phyloP scores from a whole-genome alignment of 2,329 filamentous ascomycete species.

The Simplicillium aogashimaense region DNA sequence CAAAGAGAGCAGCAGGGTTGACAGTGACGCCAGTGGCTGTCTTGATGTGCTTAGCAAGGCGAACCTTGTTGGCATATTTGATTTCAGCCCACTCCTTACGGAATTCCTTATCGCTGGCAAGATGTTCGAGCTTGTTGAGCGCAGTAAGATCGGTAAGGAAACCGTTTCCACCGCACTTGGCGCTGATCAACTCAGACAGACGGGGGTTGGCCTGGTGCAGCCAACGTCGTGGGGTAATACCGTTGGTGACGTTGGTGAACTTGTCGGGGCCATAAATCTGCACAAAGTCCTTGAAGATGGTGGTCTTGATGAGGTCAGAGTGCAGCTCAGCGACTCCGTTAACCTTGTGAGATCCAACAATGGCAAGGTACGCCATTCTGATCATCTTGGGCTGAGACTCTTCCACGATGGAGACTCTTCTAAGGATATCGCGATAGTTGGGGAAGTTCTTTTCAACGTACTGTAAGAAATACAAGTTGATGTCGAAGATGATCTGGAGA shows the following conservation, averaged over 20 bases:
- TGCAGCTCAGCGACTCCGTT: slow-evolving; percentile 97
- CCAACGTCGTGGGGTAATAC: slow-evolving; percentile 93
- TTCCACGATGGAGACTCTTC: slow-evolving; percentile 91
- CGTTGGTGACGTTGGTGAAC: slow-evolving; percentile 98
- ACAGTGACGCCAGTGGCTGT: slow-evolving; percentile 68
- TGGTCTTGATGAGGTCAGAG: slow-evolving; percentile 95
- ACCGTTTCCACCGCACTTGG: slow-evolving; percentile 71
- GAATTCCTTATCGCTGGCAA: slow-evolving; percentile 78
- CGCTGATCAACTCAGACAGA: slow-evolving; percentile 83
- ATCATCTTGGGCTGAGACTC: slow-evolving; percentile 97
- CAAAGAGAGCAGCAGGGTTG: slow-evolving; percentile 82
- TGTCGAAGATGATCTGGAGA: slow-evolving; percentile 95
- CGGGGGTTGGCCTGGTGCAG: slow-evolving; percentile 94
- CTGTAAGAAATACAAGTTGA: slow-evolving; percentile 92
- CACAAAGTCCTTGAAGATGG: slow-evolving; percentile 99
- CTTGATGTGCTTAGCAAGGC: slow-evolving; percentile 86
- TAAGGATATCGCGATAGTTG: slow-evolving; percentile 75
- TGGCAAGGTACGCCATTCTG: slow-evolving; percentile 89
- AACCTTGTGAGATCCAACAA: slow-evolving; percentile 98
- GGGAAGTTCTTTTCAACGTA: slow-evolving; percentile 84
- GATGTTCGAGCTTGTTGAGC: slow-evolving; percentile 78
- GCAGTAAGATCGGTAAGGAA: slow-evolving; percentile 87
- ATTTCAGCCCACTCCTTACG: slow-evolving; percentile 92
- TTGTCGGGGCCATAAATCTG: slow-evolving; percentile 91
- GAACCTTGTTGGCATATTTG: slow-evolving; percentile 92